Conservation (phyloP, 2,329 filamentous ascomycete species). For the Epichloe glyceriae region DNA sequence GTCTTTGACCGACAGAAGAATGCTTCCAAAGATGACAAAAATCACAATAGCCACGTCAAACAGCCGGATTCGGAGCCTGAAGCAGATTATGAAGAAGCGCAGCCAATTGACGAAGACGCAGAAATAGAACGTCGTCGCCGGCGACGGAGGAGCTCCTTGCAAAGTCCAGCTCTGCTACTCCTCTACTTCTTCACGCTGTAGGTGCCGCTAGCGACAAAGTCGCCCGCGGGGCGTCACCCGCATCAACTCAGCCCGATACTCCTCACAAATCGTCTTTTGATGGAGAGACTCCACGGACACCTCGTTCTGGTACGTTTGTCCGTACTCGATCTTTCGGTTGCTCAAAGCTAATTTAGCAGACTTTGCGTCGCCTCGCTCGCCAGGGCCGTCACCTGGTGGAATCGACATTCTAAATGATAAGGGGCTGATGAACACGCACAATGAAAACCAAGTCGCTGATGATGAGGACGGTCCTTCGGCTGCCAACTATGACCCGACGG, state of each 20-base stretch:
- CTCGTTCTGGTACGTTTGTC: constrained; percentile 33
- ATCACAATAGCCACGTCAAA: constrained; percentile 5
- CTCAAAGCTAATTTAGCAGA: constrained; percentile 17
- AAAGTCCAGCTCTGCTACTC: constrained; percentile 63
- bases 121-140: constrained; percentile 76
- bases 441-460: constrained; percentile 21
- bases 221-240: constrained; percentile 38
- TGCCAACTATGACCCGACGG: constrained; percentile 80
- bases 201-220: constrained; percentile 48
- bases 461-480: constrained; percentile 71
- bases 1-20: constrained; percentile 57
- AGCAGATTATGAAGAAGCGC: constrained; percentile 38
- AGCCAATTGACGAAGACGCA: constrained; percentile 65
- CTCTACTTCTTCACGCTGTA: constrained; percentile 63
- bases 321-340: background rate
- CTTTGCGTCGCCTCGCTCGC: constrained; percentile 28
- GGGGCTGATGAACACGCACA: constrained; percentile 51
- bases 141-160: constrained; percentile 75
- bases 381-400: constrained; percentile 38
- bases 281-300: constrained; percentile 29
- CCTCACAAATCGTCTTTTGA: constrained; percentile 20
- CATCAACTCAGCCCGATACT: constrained; percentile 33
- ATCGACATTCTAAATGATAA: constrained; percentile 55
- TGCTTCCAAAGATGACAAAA: constrained; percentile 5
- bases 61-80: constrained; percentile 20